Percentiles rank a stretch among this genome's conserved stretches.
Evolutionary conservation across 148 eudicot genomes (phyloP).

Genomic region (Camellia lanceoleosa): DNA sequence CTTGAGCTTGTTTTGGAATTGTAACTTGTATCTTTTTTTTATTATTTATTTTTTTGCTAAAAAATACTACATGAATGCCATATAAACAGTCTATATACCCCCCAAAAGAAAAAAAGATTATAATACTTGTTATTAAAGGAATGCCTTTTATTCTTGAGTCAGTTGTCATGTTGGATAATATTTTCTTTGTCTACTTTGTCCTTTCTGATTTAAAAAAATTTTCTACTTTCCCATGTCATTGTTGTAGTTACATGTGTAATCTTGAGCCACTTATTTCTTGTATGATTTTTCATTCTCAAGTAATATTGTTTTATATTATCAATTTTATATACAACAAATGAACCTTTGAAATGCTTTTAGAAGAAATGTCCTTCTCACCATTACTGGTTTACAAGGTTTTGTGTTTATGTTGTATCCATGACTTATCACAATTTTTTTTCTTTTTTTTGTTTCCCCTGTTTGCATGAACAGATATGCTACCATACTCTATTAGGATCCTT

Average conservation of each 20-base stretch:
- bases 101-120: no score
- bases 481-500: conserved; percentile 63
- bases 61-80: no score
- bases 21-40: neutral
- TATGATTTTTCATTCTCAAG: neutral
- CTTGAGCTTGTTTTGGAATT: neutral
- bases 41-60: neutral
- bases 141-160: no score
- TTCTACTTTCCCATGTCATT: no score
- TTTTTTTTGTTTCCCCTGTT: neutral
- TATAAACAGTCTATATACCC: no score
- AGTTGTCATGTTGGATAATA: no score
- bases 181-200: no score
- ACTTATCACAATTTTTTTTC: neutral
- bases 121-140: no score
- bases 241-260: no score
- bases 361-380: neutral
- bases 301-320: neutral
- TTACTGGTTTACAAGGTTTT: neutral
- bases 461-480: conserved; percentile 46
- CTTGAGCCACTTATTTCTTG: no score
- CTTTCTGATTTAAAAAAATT: no score
- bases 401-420: neutral
- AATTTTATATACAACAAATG: neutral
- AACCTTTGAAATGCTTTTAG: neutral